Conservation (phyloP, 305 asterid genomes). For the Rubia tinctorum region DNA sequence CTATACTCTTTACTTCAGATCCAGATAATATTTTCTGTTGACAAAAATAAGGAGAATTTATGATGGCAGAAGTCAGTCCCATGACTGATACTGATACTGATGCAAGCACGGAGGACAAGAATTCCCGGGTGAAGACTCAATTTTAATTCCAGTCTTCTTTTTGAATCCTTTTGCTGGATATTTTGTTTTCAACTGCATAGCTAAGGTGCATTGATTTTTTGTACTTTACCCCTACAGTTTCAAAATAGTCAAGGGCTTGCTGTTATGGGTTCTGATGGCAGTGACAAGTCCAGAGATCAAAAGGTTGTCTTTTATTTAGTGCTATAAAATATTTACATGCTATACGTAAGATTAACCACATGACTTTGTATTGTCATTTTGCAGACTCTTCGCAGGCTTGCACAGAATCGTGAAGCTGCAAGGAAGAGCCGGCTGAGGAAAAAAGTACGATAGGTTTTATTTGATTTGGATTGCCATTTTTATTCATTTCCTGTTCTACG, state of each 20-base stretch:
- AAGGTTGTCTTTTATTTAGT: constrained; percentile 47
- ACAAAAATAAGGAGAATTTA: constrained; percentile 33
- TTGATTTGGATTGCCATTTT: not conserved
- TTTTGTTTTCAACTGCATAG: not conserved
- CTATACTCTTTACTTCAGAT: constrained; percentile 20
- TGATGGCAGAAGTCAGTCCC: constrained; percentile 80
- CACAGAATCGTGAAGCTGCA: constrained; percentile 99
- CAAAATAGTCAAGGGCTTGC: constrained; percentile 49
- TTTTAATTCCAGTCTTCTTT: not conserved
- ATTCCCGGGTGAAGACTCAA: constrained; percentile 51
- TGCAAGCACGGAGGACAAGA: constrained; percentile 87
- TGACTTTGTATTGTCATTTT: constrained; percentile 23
- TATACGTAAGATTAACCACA: constrained; percentile 6
- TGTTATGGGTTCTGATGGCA: constrained; percentile 80
- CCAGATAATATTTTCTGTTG: constrained; percentile 22
- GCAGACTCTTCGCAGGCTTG: constrained; percentile 99
- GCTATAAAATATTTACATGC: constrained; percentile 11
- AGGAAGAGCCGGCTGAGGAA: constrained; percentile 97
- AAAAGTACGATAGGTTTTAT: constrained; percentile 40
- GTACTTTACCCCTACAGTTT: constrained; percentile 44
- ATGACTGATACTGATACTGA: constrained; percentile 84
- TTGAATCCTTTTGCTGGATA: not conserved
- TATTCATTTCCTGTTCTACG: not conserved
- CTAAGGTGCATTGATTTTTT: constrained; percentile 11
- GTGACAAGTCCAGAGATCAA: constrained; percentile 95